Evolutionary conservation across 768 basidiomycete species (phyloP), one percentile per base, ranked within the genome.

Genomic region (Phlegmacium glaucopus): DNA sequence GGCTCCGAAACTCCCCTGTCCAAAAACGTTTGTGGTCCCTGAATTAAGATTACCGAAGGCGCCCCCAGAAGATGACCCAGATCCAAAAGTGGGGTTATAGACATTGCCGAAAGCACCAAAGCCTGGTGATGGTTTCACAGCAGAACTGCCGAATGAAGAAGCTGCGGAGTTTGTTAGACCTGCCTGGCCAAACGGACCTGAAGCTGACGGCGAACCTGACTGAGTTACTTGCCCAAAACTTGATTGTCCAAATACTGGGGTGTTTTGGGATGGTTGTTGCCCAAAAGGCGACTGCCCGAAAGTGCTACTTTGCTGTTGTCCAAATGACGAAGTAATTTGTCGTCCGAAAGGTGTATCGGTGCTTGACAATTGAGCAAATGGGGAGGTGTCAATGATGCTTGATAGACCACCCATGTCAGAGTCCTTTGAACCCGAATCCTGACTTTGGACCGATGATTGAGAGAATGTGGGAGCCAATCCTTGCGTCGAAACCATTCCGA

Each of bases 401-500:
- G 44, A 50, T 29, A 60, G 55, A 7, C 53, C 52, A 12, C 52
- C 52, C 62, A 65, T 66, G 10, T 61, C 50, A 37, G 58, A 37
- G 38, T 61, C 61, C 42, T 54, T 59, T 10, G 32, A n/a, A 10
- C 32, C 45, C 10, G 44, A 36, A 32, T 49, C 56, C 43, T 52
- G 48, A 10, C 18, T 30, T 32, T 54, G 44, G 12, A 47, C 34
- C 6, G 46, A 6, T 41, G 54, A 40, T 16, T 43, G 36, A 16
- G 50, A 38, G 47, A 50, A 18, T 3, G 49, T 48, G 3, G 50
- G 30, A 28, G 61, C 48, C 3, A 49, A 37, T 9, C 54, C 45
- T n/a, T 48, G 52, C 11, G 60, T 30, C 8, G 63, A 56, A 6
- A 74, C 59, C 74, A 89, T 79, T 25, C 79, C 79, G 35, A 72